Evolutionary conservation across 176 grass and related monocot genomes (phyloP).

Genomic region (Dactylis glomerata): DNA sequence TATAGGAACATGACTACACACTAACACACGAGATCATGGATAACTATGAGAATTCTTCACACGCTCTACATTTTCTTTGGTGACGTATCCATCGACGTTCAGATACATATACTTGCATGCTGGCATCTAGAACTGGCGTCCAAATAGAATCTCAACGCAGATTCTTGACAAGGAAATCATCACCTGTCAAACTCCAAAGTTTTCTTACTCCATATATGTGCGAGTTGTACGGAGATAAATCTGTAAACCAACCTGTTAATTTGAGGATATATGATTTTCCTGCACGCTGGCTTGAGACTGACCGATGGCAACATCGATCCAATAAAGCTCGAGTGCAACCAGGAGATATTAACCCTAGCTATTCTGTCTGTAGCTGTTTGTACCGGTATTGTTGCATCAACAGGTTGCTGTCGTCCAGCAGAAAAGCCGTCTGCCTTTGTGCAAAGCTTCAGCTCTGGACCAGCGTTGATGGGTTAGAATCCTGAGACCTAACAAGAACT

Average conservation of each 20-base stretch:
- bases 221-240: background rate
- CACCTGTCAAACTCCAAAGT: background rate
- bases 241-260: background rate
- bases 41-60: too few relatives aligned
- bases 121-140: background rate
- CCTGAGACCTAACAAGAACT: background rate
- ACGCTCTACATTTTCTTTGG: too few relatives aligned
- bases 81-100: too few relatives aligned
- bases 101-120: background rate
- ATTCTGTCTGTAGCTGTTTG: background rate
- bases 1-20: too few relatives aligned
- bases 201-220: background rate
- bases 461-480: background rate
- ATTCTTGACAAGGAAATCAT: background rate
- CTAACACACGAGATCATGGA: too few relatives aligned
- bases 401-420: background rate
- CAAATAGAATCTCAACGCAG: background rate
- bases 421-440: background rate
- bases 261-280: background rate
- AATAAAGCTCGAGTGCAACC: background rate
- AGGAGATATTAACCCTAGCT: background rate
- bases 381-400: background rate
- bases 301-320: background rate
- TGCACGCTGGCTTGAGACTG: background rate
- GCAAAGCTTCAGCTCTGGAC: background rate